Evolutionary conservation across 2,329 filamentous ascomycete species (phyloP).

Genomic region (Calonectria montana): DNA sequence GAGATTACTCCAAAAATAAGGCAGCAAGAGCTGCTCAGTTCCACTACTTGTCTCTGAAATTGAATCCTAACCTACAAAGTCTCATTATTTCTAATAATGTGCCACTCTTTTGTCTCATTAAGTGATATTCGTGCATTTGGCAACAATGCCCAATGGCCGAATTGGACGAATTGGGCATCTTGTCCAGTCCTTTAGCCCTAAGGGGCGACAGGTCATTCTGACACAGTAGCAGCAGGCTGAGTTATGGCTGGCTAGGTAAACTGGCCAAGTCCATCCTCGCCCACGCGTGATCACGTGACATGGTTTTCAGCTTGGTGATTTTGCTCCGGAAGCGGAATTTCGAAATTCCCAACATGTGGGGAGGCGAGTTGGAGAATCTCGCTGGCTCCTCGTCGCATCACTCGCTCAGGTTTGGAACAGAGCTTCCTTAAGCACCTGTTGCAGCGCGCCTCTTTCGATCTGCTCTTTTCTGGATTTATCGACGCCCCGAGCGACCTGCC

Average conservation of each 20-base stretch:
- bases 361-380: conserved; percentile 38
- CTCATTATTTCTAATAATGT: background rate
- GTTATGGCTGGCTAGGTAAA: too few relatives aligned
- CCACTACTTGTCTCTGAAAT: background rate
- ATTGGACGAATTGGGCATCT: background rate
- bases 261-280: background rate
- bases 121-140: background rate
- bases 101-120: background rate
- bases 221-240: background rate
- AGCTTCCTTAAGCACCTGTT: conserved; percentile 40
- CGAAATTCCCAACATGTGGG: conserved; percentile 38
- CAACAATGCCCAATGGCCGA: background rate
- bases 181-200: background rate
- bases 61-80: background rate
- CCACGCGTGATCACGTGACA: conserved; percentile 33
- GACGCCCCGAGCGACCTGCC: conserved; percentile 8
- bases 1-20: background rate
- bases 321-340: conserved; percentile 34
- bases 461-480: conserved; percentile 28
- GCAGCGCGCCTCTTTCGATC: conserved; percentile 28
- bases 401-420: conserved; percentile 30
- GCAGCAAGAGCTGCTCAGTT: background rate
- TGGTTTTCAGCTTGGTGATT: background rate
- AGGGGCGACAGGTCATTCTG: background rate
- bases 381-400: conserved; percentile 45